A percentile compares a stretch with the other conserved stretches of the same genome.
phyloP scores from a whole-genome alignment of 108 stramenopile species.

The Tribonema minus region DNA sequence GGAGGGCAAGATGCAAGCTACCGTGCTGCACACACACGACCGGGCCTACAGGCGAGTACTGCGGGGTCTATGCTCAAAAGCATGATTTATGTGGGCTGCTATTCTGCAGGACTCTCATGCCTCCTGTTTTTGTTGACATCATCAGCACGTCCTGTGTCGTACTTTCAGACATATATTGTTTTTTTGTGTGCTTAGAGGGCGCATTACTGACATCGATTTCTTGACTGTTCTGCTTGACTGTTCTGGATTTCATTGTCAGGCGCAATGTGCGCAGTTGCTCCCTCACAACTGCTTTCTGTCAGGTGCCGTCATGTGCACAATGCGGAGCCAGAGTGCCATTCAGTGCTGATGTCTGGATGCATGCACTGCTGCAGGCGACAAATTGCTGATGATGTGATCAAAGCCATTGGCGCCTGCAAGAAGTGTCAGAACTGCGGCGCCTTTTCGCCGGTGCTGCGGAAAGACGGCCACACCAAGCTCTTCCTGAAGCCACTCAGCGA shows the following conservation, averaged over 20 bases:
- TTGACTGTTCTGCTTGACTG: too few species aligned
- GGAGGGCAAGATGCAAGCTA: neutral
- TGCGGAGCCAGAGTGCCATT: neutral
- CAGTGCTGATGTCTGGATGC: conserved; percentile 23
- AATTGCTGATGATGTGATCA: conserved; percentile 3
- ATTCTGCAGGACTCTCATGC: too few species aligned
- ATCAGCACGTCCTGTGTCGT: too few species aligned
- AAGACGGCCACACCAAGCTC: conserved; percentile 89
- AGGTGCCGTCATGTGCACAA: neutral
- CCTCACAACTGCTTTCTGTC: neutral
- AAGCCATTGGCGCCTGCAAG: conserved; percentile 49
- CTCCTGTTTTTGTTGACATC: too few species aligned
- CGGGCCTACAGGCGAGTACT: neutral
- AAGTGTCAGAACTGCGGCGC: conserved; percentile 86
- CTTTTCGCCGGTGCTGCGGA: conserved; percentile 74
- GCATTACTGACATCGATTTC: too few species aligned
- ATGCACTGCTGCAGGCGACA: conserved; percentile 48
- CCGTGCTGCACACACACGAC: neutral
- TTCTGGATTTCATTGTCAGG: too few species aligned
- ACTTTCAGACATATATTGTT: too few species aligned
- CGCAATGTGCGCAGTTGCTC: too few species aligned
- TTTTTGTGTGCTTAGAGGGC: too few species aligned
- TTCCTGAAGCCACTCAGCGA: too few species aligned
- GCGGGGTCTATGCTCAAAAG: neutral
- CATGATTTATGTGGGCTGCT: too few species aligned